Evolutionary conservation across 768 basidiomycete genomes (phyloP).

Genomic region (Leccinum olivaceopallidum): DNA sequence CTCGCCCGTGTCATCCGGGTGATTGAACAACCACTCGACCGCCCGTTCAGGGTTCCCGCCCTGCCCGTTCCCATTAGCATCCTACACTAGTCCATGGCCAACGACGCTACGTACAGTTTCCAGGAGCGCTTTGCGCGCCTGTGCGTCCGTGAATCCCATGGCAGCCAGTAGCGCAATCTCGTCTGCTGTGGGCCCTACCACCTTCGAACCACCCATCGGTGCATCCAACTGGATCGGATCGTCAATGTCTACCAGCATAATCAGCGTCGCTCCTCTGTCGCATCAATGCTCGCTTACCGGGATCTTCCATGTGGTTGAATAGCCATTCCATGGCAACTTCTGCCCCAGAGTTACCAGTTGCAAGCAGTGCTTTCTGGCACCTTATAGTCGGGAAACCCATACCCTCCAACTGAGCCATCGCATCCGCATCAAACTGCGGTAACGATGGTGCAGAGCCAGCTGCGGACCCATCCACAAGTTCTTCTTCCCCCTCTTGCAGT

Average conservation of each 20-base stretch:
- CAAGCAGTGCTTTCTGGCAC: slow-evolving; percentile 88
- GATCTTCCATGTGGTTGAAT: slow-evolving; percentile 92
- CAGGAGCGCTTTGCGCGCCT: slow-evolving; percentile 83
- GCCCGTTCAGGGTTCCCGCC: slow-evolving; percentile 79
- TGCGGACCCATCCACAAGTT: slow-evolving; percentile 58
- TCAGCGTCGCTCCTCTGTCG: neutral
- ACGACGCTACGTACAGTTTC: slow-evolving; percentile 65
- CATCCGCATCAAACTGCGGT: slow-evolving; percentile 72
- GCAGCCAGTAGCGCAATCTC: slow-evolving; percentile 75
- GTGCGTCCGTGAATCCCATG: slow-evolving; percentile 89
- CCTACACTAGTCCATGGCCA: neutral
- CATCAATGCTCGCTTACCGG: slow-evolving; percentile 48
- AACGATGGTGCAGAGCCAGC: slow-evolving; percentile 37
- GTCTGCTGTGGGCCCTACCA: slow-evolving; percentile 63
- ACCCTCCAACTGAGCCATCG: slow-evolving; percentile 72
- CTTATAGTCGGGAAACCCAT: slow-evolving; percentile 92
- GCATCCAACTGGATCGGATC: slow-evolving; percentile 53
- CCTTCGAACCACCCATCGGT: slow-evolving; percentile 19
- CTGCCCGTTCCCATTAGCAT: slow-evolving; percentile 36
- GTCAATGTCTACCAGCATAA: slow-evolving; percentile 72
- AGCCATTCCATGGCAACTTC: slow-evolving; percentile 96
- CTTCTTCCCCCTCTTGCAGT: slow-evolving; percentile 65
- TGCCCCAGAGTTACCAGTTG: slow-evolving; percentile 74
- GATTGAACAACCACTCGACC: slow-evolving; percentile 94
- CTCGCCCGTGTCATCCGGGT: slow-evolving; percentile 85